These are phyloP conservation scores for Tolypocladium endophyticum DNA, from an alignment of 2,329 filamentous ascomycete species.

Conservation along the genomic window DNA sequence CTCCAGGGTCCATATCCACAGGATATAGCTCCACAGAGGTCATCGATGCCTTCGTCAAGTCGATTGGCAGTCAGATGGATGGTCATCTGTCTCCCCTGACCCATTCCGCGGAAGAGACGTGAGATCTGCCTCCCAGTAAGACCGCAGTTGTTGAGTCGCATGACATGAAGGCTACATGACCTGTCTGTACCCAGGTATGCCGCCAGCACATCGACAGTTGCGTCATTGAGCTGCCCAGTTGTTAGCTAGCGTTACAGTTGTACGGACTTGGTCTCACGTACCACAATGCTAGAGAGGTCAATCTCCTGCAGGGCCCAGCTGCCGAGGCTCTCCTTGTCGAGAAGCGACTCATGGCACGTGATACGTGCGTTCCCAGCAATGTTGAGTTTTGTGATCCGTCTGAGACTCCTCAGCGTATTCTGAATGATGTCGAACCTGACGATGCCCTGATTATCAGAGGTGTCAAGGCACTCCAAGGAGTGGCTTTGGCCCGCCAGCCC, in stretches of 20 bases:
- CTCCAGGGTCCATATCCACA: conserved; percentile 36
- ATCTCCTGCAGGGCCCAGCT: conserved; percentile 40
- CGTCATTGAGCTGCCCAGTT: conserved; percentile 32
- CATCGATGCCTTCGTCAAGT: conserved; percentile 40
- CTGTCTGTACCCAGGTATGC: conserved; percentile 31
- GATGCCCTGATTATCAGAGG: conserved; percentile 41
- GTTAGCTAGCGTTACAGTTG: conserved; percentile 3
- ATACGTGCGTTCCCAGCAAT: conserved; percentile 41
- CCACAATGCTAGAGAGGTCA: conserved; percentile 43
- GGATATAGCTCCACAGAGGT: conserved; percentile 36
- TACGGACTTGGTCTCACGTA: conserved; percentile 14
- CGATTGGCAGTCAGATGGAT: conserved; percentile 41
- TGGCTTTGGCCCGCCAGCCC: conserved; percentile 33
- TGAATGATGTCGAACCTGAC: conserved; percentile 37
- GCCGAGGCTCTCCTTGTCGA: conserved; percentile 32
- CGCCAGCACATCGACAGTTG: conserved; percentile 35
- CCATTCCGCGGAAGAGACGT: conserved; percentile 39
- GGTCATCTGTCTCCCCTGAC: conserved; percentile 34
- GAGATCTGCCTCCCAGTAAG: conserved; percentile 39
- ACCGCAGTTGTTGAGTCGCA: conserved; percentile 41
- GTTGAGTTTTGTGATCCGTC: conserved; percentile 35
- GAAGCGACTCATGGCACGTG: conserved; percentile 30
- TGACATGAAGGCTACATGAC: conserved; percentile 29
- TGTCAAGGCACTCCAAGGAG: conserved; percentile 36
- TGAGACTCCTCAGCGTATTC: conserved; percentile 31